These are phyloP conservation scores for Lentinula novae-zelandiae DNA, from an alignment of 1,284 basidiomycete species.

Conservation along the genomic window DNA sequence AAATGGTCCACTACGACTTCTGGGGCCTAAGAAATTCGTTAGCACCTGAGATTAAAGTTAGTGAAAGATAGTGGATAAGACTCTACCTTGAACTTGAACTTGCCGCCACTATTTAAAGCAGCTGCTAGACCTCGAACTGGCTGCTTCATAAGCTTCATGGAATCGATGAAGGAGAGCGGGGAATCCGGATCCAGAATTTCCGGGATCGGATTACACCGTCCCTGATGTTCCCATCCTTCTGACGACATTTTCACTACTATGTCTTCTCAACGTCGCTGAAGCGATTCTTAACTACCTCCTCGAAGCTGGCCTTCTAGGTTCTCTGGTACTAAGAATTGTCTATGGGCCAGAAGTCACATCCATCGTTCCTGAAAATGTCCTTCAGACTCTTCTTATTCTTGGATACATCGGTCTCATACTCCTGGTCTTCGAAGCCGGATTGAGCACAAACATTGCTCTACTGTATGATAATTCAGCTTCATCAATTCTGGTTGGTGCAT, in stretches of 20 bases:
- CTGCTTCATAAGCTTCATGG: not conserved
- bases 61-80: slow-evolving; percentile 19
- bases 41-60: not conserved
- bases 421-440: slow-evolving; percentile 35
- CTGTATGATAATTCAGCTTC: slow-evolving; percentile 30
- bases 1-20: slow-evolving; percentile 83
- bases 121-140: slow-evolving; percentile 48
- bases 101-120: slow-evolving; percentile 59
- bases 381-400: slow-evolving; percentile 26
- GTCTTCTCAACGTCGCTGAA: slow-evolving; percentile 20
- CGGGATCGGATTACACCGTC: not conserved
- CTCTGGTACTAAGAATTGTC: slow-evolving; percentile 30
- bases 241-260: slow-evolving; percentile 7
- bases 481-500: slow-evolving; percentile 29
- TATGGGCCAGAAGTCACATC: slow-evolving; percentile 28
- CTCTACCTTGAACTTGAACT: slow-evolving; percentile 55
- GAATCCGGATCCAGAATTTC: not conserved
- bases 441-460: slow-evolving; percentile 28
- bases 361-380: slow-evolving; percentile 27
- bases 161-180: not conserved
- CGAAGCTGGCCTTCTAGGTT: slow-evolving; percentile 31
- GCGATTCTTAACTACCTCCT: slow-evolving; percentile 22
- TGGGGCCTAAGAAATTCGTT: slow-evolving; percentile 45
- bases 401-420: slow-evolving; percentile 34
- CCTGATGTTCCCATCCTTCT: slow-evolving; percentile 19